Base-by-base conservation (phyloP, 2,329 filamentous ascomycete species). In the Neofusicoccum sp. region DNA sequence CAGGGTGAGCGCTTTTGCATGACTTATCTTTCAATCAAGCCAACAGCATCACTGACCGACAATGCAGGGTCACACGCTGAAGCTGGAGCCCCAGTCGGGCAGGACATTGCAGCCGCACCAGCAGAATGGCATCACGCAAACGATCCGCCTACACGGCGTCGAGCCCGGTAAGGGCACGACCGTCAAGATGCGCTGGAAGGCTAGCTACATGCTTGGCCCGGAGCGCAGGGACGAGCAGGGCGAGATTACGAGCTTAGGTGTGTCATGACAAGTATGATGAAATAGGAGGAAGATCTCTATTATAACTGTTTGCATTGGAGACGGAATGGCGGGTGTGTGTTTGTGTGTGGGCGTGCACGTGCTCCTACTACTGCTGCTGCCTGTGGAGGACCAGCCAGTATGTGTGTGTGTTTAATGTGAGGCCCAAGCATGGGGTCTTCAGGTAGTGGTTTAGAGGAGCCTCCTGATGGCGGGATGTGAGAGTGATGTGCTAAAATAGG, bases 131-230 rank as follows among this genome's bases (percentile, higher is more conserved):
- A 88, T 99, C 59, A 90, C 87, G 39, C 95, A 98, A 77, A 84
- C 87, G 16, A 92, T 97, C 66, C 82, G 89, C 50, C 81, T 98
- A 31, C 87, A 92, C 68, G 88, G 92, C 1, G 89, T 92, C 1
- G 87, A 92, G 69, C 80, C 79, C 66, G 83, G 86, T 47, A 91
- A 89, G 72, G 95, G 95, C 1, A 87, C 87, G 63, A 84, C 82
- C n/a, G 88, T 96, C 65, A 96, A 96, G 79, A 86, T 99, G 78
- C 84, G 95, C 66, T 99, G 93, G 91, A 91, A 92, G 70, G 87
- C 91, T 31, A 87, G 89, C 4, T 98, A 97, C 78, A 75, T 95
- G 11, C 89, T 86, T 3, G 82, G 78, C 2, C 85, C 88, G 71
- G 73, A 83, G 67, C 72, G 75, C 65, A 89, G 87, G 74, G 89